Conservation (phyloP, 108 stramenopile genomes). For the Skeletonema tropicum region DNA sequence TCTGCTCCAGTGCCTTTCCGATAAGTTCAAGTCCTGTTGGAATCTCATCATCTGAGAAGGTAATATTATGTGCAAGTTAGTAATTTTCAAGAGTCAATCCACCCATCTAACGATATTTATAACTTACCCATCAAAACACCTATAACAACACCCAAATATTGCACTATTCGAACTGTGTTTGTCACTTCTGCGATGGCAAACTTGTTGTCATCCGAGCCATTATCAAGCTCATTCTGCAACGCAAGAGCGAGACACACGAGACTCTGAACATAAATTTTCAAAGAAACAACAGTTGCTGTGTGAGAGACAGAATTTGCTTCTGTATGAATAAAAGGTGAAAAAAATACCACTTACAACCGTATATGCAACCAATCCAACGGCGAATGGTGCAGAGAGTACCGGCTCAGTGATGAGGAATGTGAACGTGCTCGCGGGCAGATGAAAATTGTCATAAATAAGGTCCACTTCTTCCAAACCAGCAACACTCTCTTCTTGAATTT, state of each 20-base stretch:
- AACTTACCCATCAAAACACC: conserved; percentile 1
- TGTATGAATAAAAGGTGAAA: too few relatives aligned
- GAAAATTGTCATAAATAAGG: neutral
- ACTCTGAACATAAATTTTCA: too few relatives aligned
- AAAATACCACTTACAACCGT: neutral
- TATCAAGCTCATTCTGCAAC: conserved; percentile 12
- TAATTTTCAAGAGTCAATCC: too few relatives aligned
- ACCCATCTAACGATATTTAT: too few relatives aligned
- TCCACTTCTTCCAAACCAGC: neutral
- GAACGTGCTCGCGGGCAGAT: conserved; percentile 35
- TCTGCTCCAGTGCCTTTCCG: conserved; percentile 13
- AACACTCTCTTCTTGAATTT: neutral
- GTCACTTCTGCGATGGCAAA: conserved; percentile 4
- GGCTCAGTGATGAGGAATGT: conserved; percentile 32
- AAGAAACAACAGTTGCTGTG: too few relatives aligned
- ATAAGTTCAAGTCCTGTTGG: conserved; percentile 14
- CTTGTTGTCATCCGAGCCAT: conserved; percentile 14
- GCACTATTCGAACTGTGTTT: neutral
- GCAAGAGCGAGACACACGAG: conserved; percentile 27
- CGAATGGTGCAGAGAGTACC: conserved; percentile 23
- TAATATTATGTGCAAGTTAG: neutral
- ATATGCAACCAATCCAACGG: conserved; percentile 12
- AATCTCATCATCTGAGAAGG: conserved; percentile 10
- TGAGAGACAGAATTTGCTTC: too few relatives aligned
- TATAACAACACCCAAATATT: conserved; percentile 24